Conservation (phyloP, 768 basidiomycete species). For the Russula griseocarnosa region DNA sequence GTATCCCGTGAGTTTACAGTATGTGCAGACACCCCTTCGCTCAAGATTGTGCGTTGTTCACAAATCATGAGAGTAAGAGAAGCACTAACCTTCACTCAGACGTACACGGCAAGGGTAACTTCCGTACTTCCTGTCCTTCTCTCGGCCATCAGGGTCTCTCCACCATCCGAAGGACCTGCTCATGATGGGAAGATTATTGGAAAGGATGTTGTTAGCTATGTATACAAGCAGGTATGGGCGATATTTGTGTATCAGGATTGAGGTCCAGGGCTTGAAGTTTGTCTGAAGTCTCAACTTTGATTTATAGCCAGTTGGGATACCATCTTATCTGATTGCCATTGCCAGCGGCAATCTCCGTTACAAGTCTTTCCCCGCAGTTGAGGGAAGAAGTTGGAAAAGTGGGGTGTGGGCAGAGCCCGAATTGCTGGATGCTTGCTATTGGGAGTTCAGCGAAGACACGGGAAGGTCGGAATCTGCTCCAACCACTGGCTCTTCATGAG, state of each 20-base stretch:
- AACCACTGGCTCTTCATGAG: neutral
- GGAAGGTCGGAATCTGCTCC: slow-evolving; percentile 48
- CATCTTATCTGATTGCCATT: slow-evolving; percentile 89
- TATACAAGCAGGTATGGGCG: slow-evolving; percentile 64
- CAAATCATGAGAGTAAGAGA: neutral
- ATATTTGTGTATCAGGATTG: neutral
- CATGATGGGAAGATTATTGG: slow-evolving; percentile 75
- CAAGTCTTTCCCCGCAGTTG: slow-evolving; percentile 52
- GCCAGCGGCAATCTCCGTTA: slow-evolving; percentile 82
- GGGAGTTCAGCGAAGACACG: slow-evolving; percentile 89
- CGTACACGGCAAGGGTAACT: slow-evolving; percentile 75
- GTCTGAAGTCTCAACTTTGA: neutral
- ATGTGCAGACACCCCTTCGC: slow-evolving; percentile 72
- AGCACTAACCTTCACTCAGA: slow-evolving; percentile 40
- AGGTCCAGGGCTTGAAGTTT: neutral
- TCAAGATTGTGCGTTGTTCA: slow-evolving; percentile 63
- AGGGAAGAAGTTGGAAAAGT: slow-evolving; percentile 69
- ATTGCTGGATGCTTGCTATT: slow-evolving; percentile 66
- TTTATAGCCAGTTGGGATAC: slow-evolving; percentile 73
- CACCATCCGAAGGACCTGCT: slow-evolving; percentile 61
- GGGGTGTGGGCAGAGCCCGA: slow-evolving; percentile 94
- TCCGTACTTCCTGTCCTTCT: slow-evolving; percentile 84
- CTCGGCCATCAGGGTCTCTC: slow-evolving; percentile 77
- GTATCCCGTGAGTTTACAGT: neutral
- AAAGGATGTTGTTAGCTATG: slow-evolving; percentile 67